Evolutionary conservation across 306 rosid genomes (phyloP).

Genomic region (Macrotyloma uniflorum): DNA sequence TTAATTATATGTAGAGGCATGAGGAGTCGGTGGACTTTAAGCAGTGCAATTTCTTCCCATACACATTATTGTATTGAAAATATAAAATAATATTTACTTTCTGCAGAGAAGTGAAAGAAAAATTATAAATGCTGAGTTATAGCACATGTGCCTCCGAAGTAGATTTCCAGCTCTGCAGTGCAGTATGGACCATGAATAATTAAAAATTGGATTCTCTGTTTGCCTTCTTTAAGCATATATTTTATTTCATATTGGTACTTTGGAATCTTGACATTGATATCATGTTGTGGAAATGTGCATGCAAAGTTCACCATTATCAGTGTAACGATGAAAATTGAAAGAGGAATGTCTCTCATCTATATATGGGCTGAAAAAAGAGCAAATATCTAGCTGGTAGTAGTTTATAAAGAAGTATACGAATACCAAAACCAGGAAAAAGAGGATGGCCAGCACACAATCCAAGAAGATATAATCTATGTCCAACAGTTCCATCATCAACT

Average conservation of each 20-base stretch:
- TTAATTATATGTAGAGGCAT: slow-evolving; percentile 26
- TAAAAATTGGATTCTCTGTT: slow-evolving; percentile 42
- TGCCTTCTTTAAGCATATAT: slow-evolving; percentile 28
- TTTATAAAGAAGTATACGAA: slow-evolving; percentile 8
- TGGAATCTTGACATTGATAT: slow-evolving; percentile 38
- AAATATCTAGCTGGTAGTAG: slow-evolving; percentile 35
- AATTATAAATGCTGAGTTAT: slow-evolving; percentile 13
- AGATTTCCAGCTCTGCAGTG: slow-evolving; percentile 64
- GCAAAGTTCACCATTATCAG: background rate
- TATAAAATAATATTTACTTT: slow-evolving; percentile 26
- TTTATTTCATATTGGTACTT: slow-evolving; percentile 42
- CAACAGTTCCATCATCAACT: too few relatives aligned
- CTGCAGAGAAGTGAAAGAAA: slow-evolving; percentile 30
- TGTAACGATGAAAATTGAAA: background rate
- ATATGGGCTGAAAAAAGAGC: slow-evolving; percentile 17
- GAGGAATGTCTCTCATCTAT: background rate
- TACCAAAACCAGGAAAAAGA: background rate
- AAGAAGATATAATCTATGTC: too few relatives aligned
- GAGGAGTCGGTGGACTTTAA: slow-evolving; percentile 42
- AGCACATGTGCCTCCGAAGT: slow-evolving; percentile 52
- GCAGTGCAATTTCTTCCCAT: slow-evolving; percentile 37
- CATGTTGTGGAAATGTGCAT: slow-evolving; percentile 23
- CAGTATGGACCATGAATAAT: slow-evolving; percentile 48
- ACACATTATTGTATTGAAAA: slow-evolving; percentile 25
- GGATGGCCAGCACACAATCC: slow-evolving; percentile 47